These are phyloP conservation scores for Dendrostoma leiphaemia DNA, from an alignment of 2,329 filamentous ascomycete genomes.

Conservation along the genomic window DNA sequence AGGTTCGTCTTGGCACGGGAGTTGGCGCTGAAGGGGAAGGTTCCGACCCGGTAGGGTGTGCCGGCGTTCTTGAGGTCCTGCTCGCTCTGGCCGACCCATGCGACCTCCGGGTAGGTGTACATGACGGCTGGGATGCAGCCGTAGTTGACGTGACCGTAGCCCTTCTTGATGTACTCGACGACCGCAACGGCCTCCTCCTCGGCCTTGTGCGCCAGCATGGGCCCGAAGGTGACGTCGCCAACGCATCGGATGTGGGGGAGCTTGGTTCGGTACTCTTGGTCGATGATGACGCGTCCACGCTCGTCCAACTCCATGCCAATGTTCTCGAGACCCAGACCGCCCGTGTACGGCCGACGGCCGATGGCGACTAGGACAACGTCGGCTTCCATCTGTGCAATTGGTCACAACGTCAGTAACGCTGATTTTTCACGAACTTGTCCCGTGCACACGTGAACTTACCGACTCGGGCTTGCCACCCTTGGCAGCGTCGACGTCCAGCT, in stretches of 20 bases:
- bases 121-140: slow-evolving; percentile 96
- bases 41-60: slow-evolving; percentile 88
- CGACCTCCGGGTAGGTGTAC: slow-evolving; percentile 98
- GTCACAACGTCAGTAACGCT: slow-evolving; percentile 8
- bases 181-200: slow-evolving; percentile 96
- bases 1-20: slow-evolving; percentile 98
- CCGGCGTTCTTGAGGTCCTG: slow-evolving; percentile 88
- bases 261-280: slow-evolving; percentile 98
- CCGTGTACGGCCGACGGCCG: slow-evolving; percentile 91
- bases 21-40: slow-evolving; percentile 97
- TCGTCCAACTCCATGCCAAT: slow-evolving; percentile 90
- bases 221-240: slow-evolving; percentile 93
- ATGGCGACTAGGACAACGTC: slow-evolving; percentile 97
- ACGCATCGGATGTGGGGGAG: slow-evolving; percentile 94
- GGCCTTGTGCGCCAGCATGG: slow-evolving; percentile 99
- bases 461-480: slow-evolving; percentile 96
- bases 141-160: slow-evolving; percentile 98
- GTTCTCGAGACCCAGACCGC: slow-evolving; percentile 89
- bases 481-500: slow-evolving; percentile 82
- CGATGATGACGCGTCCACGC: slow-evolving; percentile 90
- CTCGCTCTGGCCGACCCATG: slow-evolving; percentile 98
- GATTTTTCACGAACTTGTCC: too few relatives aligned
- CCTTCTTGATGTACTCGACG: slow-evolving; percentile 97
- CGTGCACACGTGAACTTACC: slow-evolving; percentile 59
- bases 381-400: slow-evolving; percentile 67